A percentile compares a stretch with the other conserved stretches of the same genome.
Evolutionary conservation across 768 basidiomycete genomes (phyloP).

Genomic region (Rhizopogon vinicolor): DNA sequence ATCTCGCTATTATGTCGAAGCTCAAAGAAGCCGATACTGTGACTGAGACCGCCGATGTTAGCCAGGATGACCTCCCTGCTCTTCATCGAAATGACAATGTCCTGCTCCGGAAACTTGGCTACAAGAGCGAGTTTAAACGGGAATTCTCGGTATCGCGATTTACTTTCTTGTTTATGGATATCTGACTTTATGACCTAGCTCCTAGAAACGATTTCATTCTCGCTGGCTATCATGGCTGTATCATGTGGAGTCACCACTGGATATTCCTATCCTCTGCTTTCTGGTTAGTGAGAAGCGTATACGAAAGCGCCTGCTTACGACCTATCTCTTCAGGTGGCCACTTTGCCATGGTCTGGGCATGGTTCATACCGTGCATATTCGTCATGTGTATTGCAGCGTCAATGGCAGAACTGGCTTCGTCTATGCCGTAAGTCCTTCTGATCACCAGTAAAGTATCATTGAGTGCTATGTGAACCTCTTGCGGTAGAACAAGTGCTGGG

Average conservation of each 20-base stretch:
- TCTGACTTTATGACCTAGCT: slow-evolving; percentile 7
- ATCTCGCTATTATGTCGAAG: slow-evolving; percentile 5
- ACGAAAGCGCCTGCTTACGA: neutral
- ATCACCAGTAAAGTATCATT: neutral
- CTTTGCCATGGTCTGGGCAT: slow-evolving; percentile 20
- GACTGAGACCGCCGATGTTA: slow-evolving; percentile 2
- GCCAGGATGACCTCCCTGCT: slow-evolving; percentile 1
- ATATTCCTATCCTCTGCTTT: slow-evolving; percentile 12
- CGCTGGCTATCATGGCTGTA: slow-evolving; percentile 17
- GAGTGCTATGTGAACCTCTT: neutral
- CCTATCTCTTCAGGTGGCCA: slow-evolving; percentile 12
- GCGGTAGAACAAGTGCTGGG: slow-evolving; percentile 17
- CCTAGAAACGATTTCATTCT: slow-evolving; percentile 19
- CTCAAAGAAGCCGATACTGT: neutral
- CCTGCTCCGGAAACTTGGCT: slow-evolving; percentile 17
- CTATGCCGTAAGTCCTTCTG: slow-evolving; percentile 13
- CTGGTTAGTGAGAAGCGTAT: slow-evolving; percentile 8
- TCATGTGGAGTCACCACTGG: slow-evolving; percentile 17
- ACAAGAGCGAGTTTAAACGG: slow-evolving; percentile 21
- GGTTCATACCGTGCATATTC: slow-evolving; percentile 18
- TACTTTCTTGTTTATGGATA: neutral
- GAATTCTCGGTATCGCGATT: slow-evolving; percentile 15
- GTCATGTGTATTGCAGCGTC: slow-evolving; percentile 13
- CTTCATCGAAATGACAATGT: slow-evolving; percentile 14
- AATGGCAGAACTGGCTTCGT: slow-evolving; percentile 16